phyloP scores from a whole-genome alignment of 495 filamentous ascomycete species.

The Bacidia gigantensis region DNA sequence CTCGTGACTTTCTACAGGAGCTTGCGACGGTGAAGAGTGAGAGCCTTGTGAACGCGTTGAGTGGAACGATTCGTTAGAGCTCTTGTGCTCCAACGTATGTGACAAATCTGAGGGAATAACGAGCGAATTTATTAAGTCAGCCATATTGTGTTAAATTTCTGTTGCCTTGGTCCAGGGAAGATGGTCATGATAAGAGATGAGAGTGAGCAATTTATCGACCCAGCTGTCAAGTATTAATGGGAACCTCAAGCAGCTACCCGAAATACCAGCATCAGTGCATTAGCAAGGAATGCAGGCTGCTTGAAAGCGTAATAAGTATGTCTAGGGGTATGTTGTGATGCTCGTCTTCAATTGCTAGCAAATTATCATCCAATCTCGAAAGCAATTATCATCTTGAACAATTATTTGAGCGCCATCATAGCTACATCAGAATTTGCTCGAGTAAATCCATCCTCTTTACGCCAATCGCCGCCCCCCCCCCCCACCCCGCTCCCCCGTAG shows the following conservation, averaged over 20 bases:
- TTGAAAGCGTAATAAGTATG: too few relatives aligned
- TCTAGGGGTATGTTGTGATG: too few relatives aligned
- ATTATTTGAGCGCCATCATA: slow-evolving; percentile 5
- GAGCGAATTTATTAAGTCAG: slow-evolving; percentile 7
- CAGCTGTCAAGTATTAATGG: too few relatives aligned
- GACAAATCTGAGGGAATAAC: slow-evolving; percentile 2
- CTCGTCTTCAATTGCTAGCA: not conserved
- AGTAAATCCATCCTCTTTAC: not conserved
- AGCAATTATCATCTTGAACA: not conserved
- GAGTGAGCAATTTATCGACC: too few relatives aligned
- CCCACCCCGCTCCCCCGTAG: too few relatives aligned
- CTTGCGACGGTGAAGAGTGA: slow-evolving; percentile 7
- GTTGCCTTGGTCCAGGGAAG: too few relatives aligned
- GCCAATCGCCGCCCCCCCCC: slow-evolving; percentile 1
- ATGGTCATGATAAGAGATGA: too few relatives aligned
- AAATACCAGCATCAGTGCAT: too few relatives aligned
- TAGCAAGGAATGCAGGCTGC: too few relatives aligned
- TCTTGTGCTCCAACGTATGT: not conserved
- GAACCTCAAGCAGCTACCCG: too few relatives aligned
- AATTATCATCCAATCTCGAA: not conserved
- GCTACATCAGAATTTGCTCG: slow-evolving; percentile 13
- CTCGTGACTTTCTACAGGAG: slow-evolving; percentile 5
- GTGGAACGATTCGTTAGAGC: slow-evolving; percentile 16
- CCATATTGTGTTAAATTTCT: too few relatives aligned
- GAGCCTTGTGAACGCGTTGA: slow-evolving; percentile 11